phyloP scores from a whole-genome alignment of 2,329 filamentous ascomycete genomes.

The Cladobotryum protrusum region DNA sequence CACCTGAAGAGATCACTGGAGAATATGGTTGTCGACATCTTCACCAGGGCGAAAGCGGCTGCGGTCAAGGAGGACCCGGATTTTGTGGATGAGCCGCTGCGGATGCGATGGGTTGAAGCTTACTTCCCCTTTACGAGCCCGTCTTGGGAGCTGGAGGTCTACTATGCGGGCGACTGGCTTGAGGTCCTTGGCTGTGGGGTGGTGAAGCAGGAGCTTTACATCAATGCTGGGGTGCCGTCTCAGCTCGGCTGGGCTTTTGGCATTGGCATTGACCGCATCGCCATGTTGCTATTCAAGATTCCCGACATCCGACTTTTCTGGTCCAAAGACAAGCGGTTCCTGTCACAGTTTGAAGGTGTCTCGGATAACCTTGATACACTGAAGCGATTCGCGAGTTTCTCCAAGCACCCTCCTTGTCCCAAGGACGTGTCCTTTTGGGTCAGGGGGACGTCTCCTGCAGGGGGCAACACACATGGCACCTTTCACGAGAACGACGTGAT shows the following conservation, averaged over 20 bases:
- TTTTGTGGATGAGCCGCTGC: conserved; percentile 62
- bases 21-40: conserved; percentile 82
- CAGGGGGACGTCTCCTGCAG: conserved; percentile 37
- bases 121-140: conserved; percentile 97
- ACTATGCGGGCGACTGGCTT: conserved; percentile 91
- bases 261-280: conserved; percentile 86
- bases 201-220: conserved; percentile 74
- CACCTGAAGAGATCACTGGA: conserved; percentile 90
- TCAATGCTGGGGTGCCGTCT: conserved; percentile 66
- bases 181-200: conserved; percentile 93
- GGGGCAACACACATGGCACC: conserved; percentile 38
- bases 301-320: conserved; percentile 96
- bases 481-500: conserved; percentile 97
- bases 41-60: conserved; percentile 67
- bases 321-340: conserved; percentile 78
- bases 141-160: conserved; percentile 93
- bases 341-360: conserved; percentile 71
- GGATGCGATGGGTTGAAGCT: conserved; percentile 89
- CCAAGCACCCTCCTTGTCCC: conserved; percentile 80
- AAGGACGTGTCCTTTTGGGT: conserved; percentile 97
- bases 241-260: conserved; percentile 94
- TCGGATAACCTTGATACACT: conserved; percentile 44
- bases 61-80: conserved; percentile 46
- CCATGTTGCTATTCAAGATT: conserved; percentile 95
- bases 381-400: conserved; percentile 75